Evolutionary conservation across 108 stramenopile genomes (phyloP).

Genomic region (Craspedostauros australis): DNA sequence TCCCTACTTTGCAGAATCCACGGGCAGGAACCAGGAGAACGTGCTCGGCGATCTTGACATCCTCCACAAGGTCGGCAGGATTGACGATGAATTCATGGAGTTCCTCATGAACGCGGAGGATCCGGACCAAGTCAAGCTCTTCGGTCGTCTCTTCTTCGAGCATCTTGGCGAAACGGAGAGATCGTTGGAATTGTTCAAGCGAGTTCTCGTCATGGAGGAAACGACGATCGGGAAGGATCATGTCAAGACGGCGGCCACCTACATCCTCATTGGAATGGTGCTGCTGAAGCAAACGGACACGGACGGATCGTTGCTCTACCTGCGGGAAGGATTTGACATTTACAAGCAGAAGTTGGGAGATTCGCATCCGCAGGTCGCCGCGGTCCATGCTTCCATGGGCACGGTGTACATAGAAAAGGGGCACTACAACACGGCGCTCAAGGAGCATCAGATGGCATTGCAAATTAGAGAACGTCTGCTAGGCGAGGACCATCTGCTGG

Average conservation of each 20-base stretch:
- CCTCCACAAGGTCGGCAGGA: conserved; percentile 14
- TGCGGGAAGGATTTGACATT: conserved; percentile 14
- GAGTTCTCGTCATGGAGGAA: conserved; percentile 29
- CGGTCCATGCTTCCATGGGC: conserved; percentile 17
- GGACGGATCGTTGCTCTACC: conserved; percentile 18
- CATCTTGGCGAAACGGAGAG: conserved; percentile 18
- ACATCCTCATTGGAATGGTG: conserved; percentile 14
- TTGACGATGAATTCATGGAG: conserved; percentile 24
- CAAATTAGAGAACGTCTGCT: conserved; percentile 20
- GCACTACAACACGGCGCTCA: conserved; percentile 25
- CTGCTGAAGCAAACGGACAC: conserved; percentile 21
- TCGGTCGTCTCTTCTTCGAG: conserved; percentile 26
- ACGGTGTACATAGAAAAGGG: conserved; percentile 13
- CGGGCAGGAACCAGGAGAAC: conserved; percentile 4
- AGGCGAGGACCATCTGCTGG: conserved; percentile 18
- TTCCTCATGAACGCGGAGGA: conserved; percentile 18
- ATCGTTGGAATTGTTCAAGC: conserved; percentile 22
- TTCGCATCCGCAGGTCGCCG: conserved; percentile 20
- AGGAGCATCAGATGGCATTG: conserved; percentile 12
- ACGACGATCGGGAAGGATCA: conserved; percentile 12
- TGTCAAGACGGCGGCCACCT: conserved; percentile 18
- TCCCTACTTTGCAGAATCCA: conserved; percentile 25
- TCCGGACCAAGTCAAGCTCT: conserved; percentile 23
- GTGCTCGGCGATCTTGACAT: conserved; percentile 25
- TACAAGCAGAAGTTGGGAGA: conserved; percentile 12